Evolutionary conservation across 2,329 filamentous ascomycete genomes (phyloP).

Genomic region (Penicillium fuscoglaucum): DNA sequence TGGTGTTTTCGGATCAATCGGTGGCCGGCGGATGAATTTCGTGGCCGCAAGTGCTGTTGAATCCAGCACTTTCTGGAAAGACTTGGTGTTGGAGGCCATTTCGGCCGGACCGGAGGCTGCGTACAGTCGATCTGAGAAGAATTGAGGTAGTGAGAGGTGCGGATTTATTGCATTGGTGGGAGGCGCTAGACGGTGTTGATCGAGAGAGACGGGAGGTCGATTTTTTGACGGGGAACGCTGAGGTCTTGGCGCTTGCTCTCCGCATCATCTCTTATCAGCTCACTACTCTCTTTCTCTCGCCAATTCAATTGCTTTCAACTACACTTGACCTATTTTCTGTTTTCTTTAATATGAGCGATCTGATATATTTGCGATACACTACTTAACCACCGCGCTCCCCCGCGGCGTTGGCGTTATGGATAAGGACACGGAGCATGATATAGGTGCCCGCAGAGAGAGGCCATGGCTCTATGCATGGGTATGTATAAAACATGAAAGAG

Average conservation of each 20-base stretch:
- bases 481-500: slow-evolving; percentile 36
- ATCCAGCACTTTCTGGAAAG: slow-evolving; percentile 41
- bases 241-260: slow-evolving; percentile 30
- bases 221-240: slow-evolving; percentile 37
- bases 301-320: slow-evolving; percentile 13
- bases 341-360: slow-evolving; percentile 21
- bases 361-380: neutral
- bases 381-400: slow-evolving; percentile 3
- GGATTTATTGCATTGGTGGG: slow-evolving; percentile 24
- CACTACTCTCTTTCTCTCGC: slow-evolving; percentile 3
- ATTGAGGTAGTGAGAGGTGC: neutral
- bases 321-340: neutral
- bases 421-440: slow-evolving; percentile 25
- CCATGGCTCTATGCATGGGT: slow-evolving; percentile 57
- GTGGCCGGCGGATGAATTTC: slow-evolving; percentile 39
- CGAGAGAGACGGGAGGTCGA: slow-evolving; percentile 28
- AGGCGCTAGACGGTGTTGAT: slow-evolving; percentile 15
- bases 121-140: slow-evolving; percentile 14
- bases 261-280: slow-evolving; percentile 29
- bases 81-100: slow-evolving; percentile 37
- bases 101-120: slow-evolving; percentile 29
- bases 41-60: slow-evolving; percentile 42
- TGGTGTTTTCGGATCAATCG: slow-evolving; percentile 34
- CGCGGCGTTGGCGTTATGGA: slow-evolving; percentile 10
- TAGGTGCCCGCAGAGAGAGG: slow-evolving; percentile 43